phyloP scores from a whole-genome alignment of 306 rosid species.

The Inga laurina region DNA sequence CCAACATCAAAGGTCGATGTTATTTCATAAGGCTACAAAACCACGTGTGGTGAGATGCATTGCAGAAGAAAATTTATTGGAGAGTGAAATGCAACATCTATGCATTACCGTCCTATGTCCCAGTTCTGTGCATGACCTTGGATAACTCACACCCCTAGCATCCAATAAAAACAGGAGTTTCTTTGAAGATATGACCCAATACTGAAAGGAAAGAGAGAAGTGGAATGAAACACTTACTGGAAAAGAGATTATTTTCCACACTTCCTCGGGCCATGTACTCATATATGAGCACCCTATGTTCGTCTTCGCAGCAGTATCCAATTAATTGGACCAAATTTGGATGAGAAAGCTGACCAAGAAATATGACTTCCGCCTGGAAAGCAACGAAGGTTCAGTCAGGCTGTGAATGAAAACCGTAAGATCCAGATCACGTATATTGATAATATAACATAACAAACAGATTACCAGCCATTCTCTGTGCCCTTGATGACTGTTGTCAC shows the following conservation, averaged over 20 bases:
- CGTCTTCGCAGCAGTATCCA: slow-evolving; percentile 98
- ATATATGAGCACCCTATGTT: slow-evolving; percentile 85
- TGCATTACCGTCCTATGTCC: background rate
- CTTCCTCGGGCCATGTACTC: slow-evolving; percentile 96
- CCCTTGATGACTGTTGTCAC: slow-evolving; percentile 93
- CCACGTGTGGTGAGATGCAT: slow-evolving; percentile 15
- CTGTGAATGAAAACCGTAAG: background rate
- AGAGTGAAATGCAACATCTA: background rate
- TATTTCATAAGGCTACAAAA: slow-evolving; percentile 24
- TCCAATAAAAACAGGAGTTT: background rate
- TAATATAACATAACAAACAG: background rate
- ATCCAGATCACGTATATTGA: background rate
- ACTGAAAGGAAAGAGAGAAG: slow-evolving; percentile 4
- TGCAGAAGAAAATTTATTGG: slow-evolving; percentile 12
- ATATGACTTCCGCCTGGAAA: slow-evolving; percentile 97
- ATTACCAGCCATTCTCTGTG: slow-evolving; percentile 99
- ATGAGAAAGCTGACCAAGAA: slow-evolving; percentile 98
- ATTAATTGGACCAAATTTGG: slow-evolving; percentile 91
- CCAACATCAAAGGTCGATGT: background rate
- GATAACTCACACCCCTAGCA: background rate
- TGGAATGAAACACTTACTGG: slow-evolving; percentile 56
- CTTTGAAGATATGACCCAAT: background rate
- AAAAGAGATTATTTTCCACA: slow-evolving; percentile 89
- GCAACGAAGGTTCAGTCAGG: slow-evolving; percentile 27
- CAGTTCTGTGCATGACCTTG: slow-evolving; percentile 2